These are phyloP conservation scores for Phytophthora colocasiae DNA, from an alignment of 352 stramenopile genomes.

Conservation along the genomic window DNA sequence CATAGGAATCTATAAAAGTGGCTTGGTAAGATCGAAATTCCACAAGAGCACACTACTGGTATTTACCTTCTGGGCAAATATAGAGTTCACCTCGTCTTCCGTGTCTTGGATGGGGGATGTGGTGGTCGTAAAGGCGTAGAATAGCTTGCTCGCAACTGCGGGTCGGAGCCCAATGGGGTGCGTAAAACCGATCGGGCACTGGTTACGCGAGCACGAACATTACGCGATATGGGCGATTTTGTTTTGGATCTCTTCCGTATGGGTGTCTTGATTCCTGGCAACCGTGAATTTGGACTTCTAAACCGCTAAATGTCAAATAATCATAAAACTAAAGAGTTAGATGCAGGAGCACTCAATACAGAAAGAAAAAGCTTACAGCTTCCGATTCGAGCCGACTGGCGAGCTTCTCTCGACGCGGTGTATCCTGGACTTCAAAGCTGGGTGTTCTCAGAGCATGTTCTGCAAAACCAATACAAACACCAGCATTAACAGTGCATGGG, in stretches of 20 bases:
- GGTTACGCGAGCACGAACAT: slow-evolving; percentile 60
- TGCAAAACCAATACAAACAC: slow-evolving; percentile 10
- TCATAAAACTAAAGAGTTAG: slow-evolving; percentile 1
- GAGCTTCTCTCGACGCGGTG: slow-evolving; percentile 67
- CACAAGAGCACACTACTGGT: background rate
- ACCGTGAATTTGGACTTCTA: slow-evolving; percentile 30
- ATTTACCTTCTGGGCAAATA: slow-evolving; percentile 14
- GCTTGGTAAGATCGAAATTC: background rate
- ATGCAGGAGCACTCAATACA: background rate
- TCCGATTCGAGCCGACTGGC: slow-evolving; percentile 67
- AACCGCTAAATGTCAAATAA: slow-evolving; percentile 22
- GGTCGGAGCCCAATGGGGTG: slow-evolving; percentile 65
- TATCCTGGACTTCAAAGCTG: slow-evolving; percentile 73
- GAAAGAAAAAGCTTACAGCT: slow-evolving; percentile 41
- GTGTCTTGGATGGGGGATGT: slow-evolving; percentile 31
- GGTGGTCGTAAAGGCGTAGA: slow-evolving; percentile 59
- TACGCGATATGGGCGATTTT: slow-evolving; percentile 39
- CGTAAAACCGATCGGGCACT: slow-evolving; percentile 53
- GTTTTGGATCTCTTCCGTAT: slow-evolving; percentile 37
- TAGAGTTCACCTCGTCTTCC: slow-evolving; percentile 38
- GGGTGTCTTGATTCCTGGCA: slow-evolving; percentile 27
- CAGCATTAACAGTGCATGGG: too few species aligned
- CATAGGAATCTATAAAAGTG: slow-evolving; percentile 35
- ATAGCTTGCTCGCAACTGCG: slow-evolving; percentile 82
- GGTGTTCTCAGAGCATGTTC: slow-evolving; percentile 51